phyloP scores from a whole-genome alignment of 1,284 basidiomycete species.

The Pisolithus thermaeus region DNA sequence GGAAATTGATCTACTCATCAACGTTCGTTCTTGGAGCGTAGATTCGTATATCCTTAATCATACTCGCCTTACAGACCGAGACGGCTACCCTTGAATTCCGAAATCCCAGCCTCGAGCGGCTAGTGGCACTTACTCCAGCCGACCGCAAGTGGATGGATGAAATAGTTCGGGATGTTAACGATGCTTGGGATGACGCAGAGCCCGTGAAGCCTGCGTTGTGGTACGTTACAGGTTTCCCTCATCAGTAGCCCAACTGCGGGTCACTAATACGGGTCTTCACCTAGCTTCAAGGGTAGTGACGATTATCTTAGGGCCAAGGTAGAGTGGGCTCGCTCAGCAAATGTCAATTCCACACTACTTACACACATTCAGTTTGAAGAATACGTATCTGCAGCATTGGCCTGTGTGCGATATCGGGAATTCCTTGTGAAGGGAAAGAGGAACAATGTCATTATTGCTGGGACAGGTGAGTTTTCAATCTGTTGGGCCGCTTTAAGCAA shows the following conservation, averaged over 20 bases:
- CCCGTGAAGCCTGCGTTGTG: slow-evolving; percentile 57
- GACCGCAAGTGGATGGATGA: slow-evolving; percentile 96
- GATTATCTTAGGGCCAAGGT: slow-evolving; percentile 88
- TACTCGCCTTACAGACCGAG: slow-evolving; percentile 60
- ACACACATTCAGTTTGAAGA: slow-evolving; percentile 62
- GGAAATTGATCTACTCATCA: slow-evolving; percentile 88
- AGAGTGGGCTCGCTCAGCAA: not conserved
- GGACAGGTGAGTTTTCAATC: slow-evolving; percentile 38
- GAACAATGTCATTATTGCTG: slow-evolving; percentile 58
- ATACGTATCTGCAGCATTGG: slow-evolving; percentile 74
- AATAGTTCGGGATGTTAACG: slow-evolving; percentile 75
- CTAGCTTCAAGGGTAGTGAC: slow-evolving; percentile 85
- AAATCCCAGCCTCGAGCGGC: slow-evolving; percentile 74
- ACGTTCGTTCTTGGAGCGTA: slow-evolving; percentile 43
- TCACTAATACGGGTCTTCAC: slow-evolving; percentile 5
- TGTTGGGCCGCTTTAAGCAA: not conserved
- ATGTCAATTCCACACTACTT: not conserved
- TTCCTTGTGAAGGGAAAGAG: slow-evolving; percentile 66
- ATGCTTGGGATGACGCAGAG: slow-evolving; percentile 67
- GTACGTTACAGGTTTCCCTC: slow-evolving; percentile 35
- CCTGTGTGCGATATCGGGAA: slow-evolving; percentile 83
- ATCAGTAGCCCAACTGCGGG: not conserved
- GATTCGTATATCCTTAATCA: not conserved
- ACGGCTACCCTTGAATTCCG: slow-evolving; percentile 80
- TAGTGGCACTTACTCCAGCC: slow-evolving; percentile 80